Percentiles rank a stretch among this genome's conserved stretches.
Conservation (phyloP, 495 filamentous ascomycete genomes). For the Evansstolkia leycettana region DNA sequence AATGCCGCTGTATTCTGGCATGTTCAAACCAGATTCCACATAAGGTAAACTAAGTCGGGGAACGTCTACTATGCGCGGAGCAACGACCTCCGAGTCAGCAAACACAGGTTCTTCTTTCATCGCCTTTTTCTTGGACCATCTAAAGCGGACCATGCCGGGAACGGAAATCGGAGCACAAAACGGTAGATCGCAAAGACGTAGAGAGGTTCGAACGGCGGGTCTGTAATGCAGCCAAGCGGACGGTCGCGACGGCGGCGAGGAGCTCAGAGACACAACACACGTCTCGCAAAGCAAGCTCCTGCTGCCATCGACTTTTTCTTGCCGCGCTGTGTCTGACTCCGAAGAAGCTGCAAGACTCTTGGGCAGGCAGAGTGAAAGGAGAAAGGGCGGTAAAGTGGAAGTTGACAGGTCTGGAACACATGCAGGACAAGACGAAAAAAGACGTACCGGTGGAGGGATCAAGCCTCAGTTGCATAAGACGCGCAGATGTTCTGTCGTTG, state of each 20-base stretch:
- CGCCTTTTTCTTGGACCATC: slow-evolving; percentile 15
- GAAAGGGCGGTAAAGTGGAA: not conserved
- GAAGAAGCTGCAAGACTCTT: not conserved
- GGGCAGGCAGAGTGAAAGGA: not conserved
- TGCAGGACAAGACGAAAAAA: slow-evolving; percentile 1
- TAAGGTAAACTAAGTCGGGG: slow-evolving; percentile 30
- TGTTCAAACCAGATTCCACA: slow-evolving; percentile 34
- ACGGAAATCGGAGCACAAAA: slow-evolving; percentile 2
- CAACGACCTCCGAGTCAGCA: slow-evolving; percentile 18
- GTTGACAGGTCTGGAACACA: slow-evolving; percentile 1
- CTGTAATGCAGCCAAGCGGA: not conserved
- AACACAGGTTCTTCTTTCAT: slow-evolving; percentile 11
- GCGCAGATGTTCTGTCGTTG: slow-evolving; percentile 17
- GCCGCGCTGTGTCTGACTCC: not conserved
- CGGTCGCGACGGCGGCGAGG: not conserved
- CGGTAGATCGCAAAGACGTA: slow-evolving; percentile 1
- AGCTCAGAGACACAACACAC: not conserved
- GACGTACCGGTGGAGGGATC: slow-evolving; percentile 12
- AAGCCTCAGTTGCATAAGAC: slow-evolving; percentile 18
- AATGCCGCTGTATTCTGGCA: slow-evolving; percentile 30
- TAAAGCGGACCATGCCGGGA: slow-evolving; percentile 17
- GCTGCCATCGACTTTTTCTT: not conserved
- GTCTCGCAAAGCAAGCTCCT: not conserved
- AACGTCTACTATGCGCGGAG: slow-evolving; percentile 13
- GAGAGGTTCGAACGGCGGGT: not conserved